Conservation (phyloP, 2,329 filamentous ascomycete genomes). For the Trichoderma polysporum region DNA sequence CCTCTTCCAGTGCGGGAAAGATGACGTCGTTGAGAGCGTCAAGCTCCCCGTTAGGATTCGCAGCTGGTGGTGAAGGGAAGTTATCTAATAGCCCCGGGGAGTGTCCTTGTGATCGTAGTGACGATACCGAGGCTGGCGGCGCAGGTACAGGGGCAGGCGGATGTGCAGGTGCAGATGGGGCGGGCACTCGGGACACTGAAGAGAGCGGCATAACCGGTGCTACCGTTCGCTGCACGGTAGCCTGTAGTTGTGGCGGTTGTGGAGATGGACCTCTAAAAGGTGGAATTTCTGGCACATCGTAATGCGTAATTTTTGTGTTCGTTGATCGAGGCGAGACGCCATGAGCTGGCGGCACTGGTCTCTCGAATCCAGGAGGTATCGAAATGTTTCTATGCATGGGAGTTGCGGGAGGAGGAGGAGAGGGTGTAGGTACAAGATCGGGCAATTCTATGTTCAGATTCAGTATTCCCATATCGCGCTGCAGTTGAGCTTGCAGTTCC, state of each 20-base stretch:
- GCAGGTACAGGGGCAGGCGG: not conserved
- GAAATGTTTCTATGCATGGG: conserved; percentile 21
- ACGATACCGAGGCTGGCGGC: not conserved
- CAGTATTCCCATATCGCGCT: conserved; percentile 59
- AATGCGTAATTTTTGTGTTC: conserved; percentile 40
- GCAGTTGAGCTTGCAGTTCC: conserved; percentile 61
- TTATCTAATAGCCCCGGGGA: conserved; percentile 35
- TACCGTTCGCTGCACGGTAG: conserved; percentile 26
- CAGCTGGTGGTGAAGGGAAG: conserved; percentile 57
- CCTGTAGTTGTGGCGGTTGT: conserved; percentile 24
- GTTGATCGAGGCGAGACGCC: conserved; percentile 36
- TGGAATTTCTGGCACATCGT: conserved; percentile 55
- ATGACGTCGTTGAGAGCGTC: conserved; percentile 90
- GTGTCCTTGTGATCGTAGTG: conserved; percentile 31
- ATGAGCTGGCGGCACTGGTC: conserved; percentile 37
- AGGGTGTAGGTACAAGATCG: conserved; percentile 14
- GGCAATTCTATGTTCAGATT: conserved; percentile 41
- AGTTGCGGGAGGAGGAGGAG: conserved; percentile 7
- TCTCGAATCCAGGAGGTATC: conserved; percentile 27
- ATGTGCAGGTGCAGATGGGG: not conserved
- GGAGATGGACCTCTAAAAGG: conserved; percentile 48
- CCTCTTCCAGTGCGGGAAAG: conserved; percentile 87
- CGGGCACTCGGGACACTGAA: not conserved
- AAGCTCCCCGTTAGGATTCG: conserved; percentile 65
- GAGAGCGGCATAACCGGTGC: conserved; percentile 13